These are phyloP conservation scores for Thermothielavioides terrestris DNA, from an alignment of 495 filamentous ascomycete genomes.

Conservation along the genomic window DNA sequence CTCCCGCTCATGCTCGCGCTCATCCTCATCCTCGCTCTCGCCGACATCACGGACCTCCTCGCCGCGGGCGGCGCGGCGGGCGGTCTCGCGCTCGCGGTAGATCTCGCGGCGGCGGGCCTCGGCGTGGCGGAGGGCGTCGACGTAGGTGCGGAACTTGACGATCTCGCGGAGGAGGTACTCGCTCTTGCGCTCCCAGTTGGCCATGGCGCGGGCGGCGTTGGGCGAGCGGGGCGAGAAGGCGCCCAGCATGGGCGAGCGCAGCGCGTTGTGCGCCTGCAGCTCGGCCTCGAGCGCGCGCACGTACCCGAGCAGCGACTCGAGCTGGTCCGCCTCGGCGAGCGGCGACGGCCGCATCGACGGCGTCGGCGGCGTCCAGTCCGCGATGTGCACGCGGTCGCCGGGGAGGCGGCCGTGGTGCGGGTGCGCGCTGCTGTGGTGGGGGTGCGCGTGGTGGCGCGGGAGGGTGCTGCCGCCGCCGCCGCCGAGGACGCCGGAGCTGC, in stretches of 20 bases:
- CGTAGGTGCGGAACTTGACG: conserved; percentile 91
- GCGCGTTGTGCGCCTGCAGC: conserved; percentile 74
- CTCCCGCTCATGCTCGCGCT: background rate
- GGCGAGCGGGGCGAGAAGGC: conserved; percentile 83
- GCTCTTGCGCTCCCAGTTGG: conserved; percentile 95
- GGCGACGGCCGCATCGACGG: conserved; percentile 80
- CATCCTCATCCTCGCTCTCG: conserved; percentile 1
- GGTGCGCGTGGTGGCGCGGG: conserved; percentile 12
- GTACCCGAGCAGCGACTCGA: conserved; percentile 64
- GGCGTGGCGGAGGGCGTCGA: conserved; percentile 59
- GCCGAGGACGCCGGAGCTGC: conserved; percentile 58
- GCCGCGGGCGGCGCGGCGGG: conserved; percentile 28
- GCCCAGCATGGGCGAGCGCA: conserved; percentile 73
- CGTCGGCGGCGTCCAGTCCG: conserved; percentile 87
- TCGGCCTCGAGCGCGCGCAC: conserved; percentile 83
- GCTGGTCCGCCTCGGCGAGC: conserved; percentile 69
- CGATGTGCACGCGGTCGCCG: conserved; percentile 76
- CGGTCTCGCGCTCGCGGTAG: conserved; percentile 40
- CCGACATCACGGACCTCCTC: conserved; percentile 20
- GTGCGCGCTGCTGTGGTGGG: background rate
- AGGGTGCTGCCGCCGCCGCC: conserved; percentile 50
- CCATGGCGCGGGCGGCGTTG: conserved; percentile 73
- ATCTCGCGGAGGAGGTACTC: conserved; percentile 88
- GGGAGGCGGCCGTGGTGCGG: conserved; percentile 43
- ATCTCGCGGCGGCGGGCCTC: conserved; percentile 36